Conservation (phyloP, 106 monocot genomes). For the Dendrobium huoshanense region DNA sequence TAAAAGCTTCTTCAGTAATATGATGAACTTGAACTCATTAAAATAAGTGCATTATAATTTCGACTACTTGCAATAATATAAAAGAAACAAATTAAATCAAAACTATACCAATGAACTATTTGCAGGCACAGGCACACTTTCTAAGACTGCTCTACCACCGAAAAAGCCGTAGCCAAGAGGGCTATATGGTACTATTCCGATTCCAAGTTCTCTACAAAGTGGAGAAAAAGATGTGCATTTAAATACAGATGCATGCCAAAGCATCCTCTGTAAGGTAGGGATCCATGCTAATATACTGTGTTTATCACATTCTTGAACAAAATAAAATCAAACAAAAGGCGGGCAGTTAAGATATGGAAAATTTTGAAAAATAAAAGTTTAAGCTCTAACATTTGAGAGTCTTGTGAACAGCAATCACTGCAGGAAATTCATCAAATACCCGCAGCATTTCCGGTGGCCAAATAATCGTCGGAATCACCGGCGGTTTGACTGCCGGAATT, state of each 20-base stretch:
- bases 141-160: slow-evolving; percentile 29
- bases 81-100: not conserved
- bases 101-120: slow-evolving; percentile 20
- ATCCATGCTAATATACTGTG: not conserved
- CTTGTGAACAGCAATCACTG: too few species aligned
- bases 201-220: slow-evolving; percentile 39
- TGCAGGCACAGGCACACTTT: slow-evolving; percentile 19
- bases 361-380: too few species aligned
- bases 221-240: not conserved
- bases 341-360: too few species aligned
- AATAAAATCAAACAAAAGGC: too few species aligned
- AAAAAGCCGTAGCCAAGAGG: slow-evolving; percentile 52
- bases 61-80: not conserved
- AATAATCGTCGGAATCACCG: too few species aligned
- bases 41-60: not conserved
- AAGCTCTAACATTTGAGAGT: too few species aligned
- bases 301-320: too few species aligned
- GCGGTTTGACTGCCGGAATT: too few species aligned
- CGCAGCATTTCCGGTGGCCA: too few species aligned
- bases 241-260: not conserved
- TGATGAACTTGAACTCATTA: not conserved
- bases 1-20: not conserved
- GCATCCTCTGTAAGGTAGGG: not conserved
- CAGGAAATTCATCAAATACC: too few species aligned
- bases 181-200: slow-evolving; percentile 47